phyloP scores from a whole-genome alignment of 768 basidiomycete genomes.

The Mycena albidolilacea region DNA sequence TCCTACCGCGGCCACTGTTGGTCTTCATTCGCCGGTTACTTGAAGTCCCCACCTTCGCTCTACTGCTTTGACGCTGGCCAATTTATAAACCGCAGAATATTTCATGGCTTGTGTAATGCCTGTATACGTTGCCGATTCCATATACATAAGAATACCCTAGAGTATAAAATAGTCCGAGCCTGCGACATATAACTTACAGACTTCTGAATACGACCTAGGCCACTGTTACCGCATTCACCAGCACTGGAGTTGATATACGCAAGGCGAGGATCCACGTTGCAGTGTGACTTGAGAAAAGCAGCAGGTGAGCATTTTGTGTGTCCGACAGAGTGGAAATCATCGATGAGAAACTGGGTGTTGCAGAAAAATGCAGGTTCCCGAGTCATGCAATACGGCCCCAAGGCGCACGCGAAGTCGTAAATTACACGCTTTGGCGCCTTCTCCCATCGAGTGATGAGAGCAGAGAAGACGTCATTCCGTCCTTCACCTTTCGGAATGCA shows the following conservation, averaged over 20 bases:
- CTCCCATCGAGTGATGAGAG: slow-evolving; percentile 46
- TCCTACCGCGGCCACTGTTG: too few relatives aligned
- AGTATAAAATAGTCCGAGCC: slow-evolving; percentile 42
- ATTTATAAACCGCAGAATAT: too few relatives aligned
- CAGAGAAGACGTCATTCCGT: slow-evolving; percentile 46
- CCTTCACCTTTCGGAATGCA: slow-evolving; percentile 45
- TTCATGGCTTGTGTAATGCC: neutral
- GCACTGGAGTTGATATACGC: slow-evolving; percentile 50
- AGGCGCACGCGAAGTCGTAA: slow-evolving; percentile 16
- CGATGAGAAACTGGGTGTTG: slow-evolving; percentile 52
- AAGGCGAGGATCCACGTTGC: slow-evolving; percentile 45
- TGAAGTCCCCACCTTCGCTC: too few relatives aligned
- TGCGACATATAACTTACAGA: slow-evolving; percentile 25
- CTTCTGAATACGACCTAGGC: slow-evolving; percentile 5
- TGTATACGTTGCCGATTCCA: slow-evolving; percentile 32
- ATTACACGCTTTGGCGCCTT: slow-evolving; percentile 46
- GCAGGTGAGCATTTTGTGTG: slow-evolving; percentile 52
- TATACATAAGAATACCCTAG: slow-evolving; percentile 41
- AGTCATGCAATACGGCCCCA: slow-evolving; percentile 46
- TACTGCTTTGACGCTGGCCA: too few relatives aligned
- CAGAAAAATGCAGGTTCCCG: slow-evolving; percentile 48
- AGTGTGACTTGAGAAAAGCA: slow-evolving; percentile 48
- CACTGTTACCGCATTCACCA: slow-evolving; percentile 52
- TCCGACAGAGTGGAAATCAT: slow-evolving; percentile 51
- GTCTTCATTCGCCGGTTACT: too few relatives aligned